Base-by-base conservation (phyloP, 2,329 filamentous ascomycete genomes). In the Talaromyces sp. region DNA sequence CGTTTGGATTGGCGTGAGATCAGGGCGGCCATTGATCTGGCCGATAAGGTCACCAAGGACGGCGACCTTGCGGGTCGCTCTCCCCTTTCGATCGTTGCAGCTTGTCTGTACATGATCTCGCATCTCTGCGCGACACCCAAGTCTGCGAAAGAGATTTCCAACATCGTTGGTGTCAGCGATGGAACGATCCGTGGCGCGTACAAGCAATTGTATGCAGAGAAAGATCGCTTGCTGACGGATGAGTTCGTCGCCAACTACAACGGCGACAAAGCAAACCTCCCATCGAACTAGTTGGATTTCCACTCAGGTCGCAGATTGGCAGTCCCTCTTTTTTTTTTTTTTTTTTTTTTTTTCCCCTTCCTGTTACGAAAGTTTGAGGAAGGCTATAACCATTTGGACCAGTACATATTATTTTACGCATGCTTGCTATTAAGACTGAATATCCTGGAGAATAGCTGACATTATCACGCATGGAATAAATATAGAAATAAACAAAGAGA, bases 171-270 rank as follows among this genome's bases (percentile, higher is more conserved):
- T 65, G 95, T 99, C 29, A 97, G 92, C 73, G 96, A 99, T 71
- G 93, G 95, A 59, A 99, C 95, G 0, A 96, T 99, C 69, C 93
- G 96, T 70, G 96, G 91, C 27, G 93, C 93, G 0, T 99, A 98
- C 81, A 95, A 95, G 72, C 87, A 90, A 70, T 82, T 99, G 55
- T 93, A 93, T 72, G 81, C 83, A 19, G 87, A 89, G 55, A 85
- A 87, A 56, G 87, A 93, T 59, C 82, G 85, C 63, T 78, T 99
- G 61, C 85, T 97, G 68, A 86, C 89, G 66, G 80, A 86, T 56
- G 86, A 89, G 62, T 93, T 91, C 86, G 82, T 93, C 58, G 82
- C 84, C 58, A 86, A 87, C 62, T 89, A 89, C 61, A 83, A 84
- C 69, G 90, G 87, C 41, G 87, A 87, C 66, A 82, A 90, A 74